Evolutionary conservation across 1,284 basidiomycete genomes (phyloP), one percentile per base, ranked within the genome.

Genomic region (Meira miltonrushii): DNA sequence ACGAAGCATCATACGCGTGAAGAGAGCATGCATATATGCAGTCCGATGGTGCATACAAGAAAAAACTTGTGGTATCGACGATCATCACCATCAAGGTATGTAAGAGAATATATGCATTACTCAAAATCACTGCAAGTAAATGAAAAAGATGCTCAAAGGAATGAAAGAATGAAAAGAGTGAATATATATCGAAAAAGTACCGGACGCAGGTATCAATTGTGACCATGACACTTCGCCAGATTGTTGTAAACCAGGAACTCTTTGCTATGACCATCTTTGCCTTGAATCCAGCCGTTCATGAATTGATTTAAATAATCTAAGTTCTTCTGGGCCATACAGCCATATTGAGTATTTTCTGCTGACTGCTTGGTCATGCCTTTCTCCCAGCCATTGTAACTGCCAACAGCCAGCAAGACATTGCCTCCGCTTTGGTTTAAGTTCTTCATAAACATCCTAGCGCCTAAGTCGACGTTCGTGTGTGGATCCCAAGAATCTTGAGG

Each of bases 351-450:
- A 1, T 59, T 61, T 28, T 58, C 66, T 15, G 65, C 68, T 41
- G 57, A 55, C 28, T 54, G 41, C 15, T 69, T 61, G 9, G 65
- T 67, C 7, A 70, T 43, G 8, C 69, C 69, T n/a, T 53, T 3
- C 5, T 25, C 4, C 69, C 69, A 71, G n/a, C 69, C 69, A 48
- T 71, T 71, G 61, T 71, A 71, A 57, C 53, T 40, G 3, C 69
- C 69, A 11, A 69, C 60, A 6, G 68, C 68, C 55, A 62, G 58
- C 7, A 71, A 43, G 0, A 65, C 56, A 39, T 51, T 65, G 19
- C 67, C 67, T 10, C 60, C 59, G 49, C 54, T 65, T 39, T 40
- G 33, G 39, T 65, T 55, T 28, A 71, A 53, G 12, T 52, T 39
- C 43, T 43, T 54, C 60, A 59, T 23, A 71, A 69, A 55, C 69